Conservation (phyloP, 2,329 filamentous ascomycete species). For the Trichoderma cornu-damae region DNA sequence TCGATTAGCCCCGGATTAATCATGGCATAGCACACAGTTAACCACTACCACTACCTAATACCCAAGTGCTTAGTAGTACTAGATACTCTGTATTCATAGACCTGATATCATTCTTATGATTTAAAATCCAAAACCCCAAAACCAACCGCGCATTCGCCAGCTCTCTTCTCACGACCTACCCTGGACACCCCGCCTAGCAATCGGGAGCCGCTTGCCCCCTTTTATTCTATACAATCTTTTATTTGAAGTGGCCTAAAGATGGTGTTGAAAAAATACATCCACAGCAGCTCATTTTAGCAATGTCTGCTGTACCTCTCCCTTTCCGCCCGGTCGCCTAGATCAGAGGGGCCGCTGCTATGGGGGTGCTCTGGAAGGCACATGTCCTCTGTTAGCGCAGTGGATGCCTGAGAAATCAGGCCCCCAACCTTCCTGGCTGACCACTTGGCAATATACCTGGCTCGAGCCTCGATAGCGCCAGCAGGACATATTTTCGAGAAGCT, state of each 20-base stretch:
- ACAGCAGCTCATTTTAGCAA: background rate
- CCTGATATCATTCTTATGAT: too few species aligned
- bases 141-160: too few species aligned
- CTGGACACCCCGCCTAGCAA: background rate
- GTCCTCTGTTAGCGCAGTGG: background rate
- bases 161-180: background rate
- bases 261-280: background rate
- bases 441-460: slow-evolving; percentile 15
- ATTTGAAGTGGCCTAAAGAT: background rate
- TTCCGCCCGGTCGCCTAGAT: background rate
- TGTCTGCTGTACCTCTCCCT: background rate
- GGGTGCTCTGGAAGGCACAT: background rate
- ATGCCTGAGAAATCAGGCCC: slow-evolving; percentile 18
- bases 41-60: too few species aligned
- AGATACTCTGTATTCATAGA: too few species aligned
- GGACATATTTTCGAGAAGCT: slow-evolving; percentile 21
- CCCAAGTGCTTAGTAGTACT: too few species aligned
- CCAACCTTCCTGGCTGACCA: slow-evolving; percentile 8
- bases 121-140: too few species aligned
- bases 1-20: too few species aligned
- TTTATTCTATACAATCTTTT: background rate
- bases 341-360: background rate
- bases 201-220: background rate
- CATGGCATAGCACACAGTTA: too few species aligned
- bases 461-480: slow-evolving; percentile 12